These are phyloP conservation scores for Solanum bukasovii DNA, from an alignment of 257 asterid genomes.

Conservation along the genomic window DNA sequence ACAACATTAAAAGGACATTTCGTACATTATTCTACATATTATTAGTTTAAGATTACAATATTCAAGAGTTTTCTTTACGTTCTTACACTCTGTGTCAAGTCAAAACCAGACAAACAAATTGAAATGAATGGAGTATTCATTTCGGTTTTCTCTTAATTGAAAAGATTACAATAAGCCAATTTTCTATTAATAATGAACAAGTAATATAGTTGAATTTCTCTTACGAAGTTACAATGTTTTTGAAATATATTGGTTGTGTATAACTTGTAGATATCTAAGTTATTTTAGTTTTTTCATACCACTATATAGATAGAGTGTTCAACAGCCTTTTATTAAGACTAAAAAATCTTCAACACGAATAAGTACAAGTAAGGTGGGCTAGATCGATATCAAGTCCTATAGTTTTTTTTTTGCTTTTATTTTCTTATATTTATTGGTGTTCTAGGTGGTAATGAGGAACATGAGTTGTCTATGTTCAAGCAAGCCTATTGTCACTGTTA, in stretches of 20 bases:
- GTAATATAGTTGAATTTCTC: neutral
- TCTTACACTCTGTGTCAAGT: neutral
- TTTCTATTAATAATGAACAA: neutral
- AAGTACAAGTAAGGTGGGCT: neutral
- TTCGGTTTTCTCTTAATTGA: neutral
- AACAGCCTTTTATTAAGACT: too few relatives aligned
- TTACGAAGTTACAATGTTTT: too few relatives aligned
- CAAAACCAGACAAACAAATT: neutral
- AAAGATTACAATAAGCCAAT: neutral
- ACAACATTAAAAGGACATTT: neutral
- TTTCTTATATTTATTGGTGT: neutral
- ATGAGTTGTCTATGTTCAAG: slow-evolving; percentile 50
- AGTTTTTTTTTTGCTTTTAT: neutral
- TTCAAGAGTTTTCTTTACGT: neutral
- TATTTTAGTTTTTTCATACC: neutral
- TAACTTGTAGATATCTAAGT: neutral
- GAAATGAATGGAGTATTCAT: too few relatives aligned
- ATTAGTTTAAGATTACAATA: neutral
- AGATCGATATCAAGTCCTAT: neutral
- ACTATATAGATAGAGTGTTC: neutral
- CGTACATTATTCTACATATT: neutral
- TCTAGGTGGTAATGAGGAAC: slow-evolving; percentile 66
- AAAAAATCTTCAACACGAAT: neutral
- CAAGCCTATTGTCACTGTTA: slow-evolving; percentile 65
- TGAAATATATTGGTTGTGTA: neutral